A percentile compares a stretch with the other conserved stretches of the same genome.
These are phyloP conservation scores for Neurospora sp. DNA, from an alignment of 2,329 filamentous ascomycete genomes.

Conservation along the genomic window DNA sequence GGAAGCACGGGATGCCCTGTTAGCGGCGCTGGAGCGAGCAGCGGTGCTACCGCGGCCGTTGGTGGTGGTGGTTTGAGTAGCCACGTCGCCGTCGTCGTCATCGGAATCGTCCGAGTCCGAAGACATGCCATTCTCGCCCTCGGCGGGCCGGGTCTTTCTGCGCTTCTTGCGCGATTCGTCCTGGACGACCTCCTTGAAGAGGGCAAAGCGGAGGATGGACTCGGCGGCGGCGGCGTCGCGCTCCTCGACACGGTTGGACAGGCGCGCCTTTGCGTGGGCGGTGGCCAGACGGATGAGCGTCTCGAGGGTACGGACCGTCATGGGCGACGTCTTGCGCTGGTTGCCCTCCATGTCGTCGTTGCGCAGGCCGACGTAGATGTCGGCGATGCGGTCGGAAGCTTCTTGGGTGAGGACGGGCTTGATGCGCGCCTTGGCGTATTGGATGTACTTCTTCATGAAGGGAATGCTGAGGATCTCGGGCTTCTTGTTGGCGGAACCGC, in stretches of 20 bases:
- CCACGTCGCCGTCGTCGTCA: constrained; percentile 33
- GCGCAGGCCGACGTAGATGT: constrained; percentile 81
- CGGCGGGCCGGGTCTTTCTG: constrained; percentile 54
- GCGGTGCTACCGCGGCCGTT: constrained; percentile 4
- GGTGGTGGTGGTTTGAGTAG: constrained; percentile 13
- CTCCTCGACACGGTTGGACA: constrained; percentile 83
- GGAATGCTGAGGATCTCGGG: constrained; percentile 88
- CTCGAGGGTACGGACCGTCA: constrained; percentile 94
- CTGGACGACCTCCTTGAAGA: constrained; percentile 91
- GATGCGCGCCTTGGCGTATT: constrained; percentile 88
- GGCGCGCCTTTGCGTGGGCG: constrained; percentile 83
- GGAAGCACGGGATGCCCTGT: constrained; percentile 20
- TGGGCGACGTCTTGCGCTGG: constrained; percentile 82
- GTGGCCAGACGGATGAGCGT: constrained; percentile 97
- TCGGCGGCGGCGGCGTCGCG: constrained; percentile 83
- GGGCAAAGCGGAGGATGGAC: constrained; percentile 79
- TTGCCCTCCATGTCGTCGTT: constrained; percentile 96
- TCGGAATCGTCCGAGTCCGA: constrained; percentile 49
- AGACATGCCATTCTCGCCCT: constrained; percentile 48
- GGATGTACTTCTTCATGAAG: constrained; percentile 99
- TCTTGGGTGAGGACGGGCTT: constrained; percentile 86
- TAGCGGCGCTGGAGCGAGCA: constrained; percentile 20
- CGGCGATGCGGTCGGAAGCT: constrained; percentile 82
- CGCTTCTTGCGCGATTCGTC: constrained; percentile 75
- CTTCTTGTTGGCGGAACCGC: constrained; percentile 58